phyloP scores from a whole-genome alignment of 1,284 basidiomycete species.

The Flammula alnicola region DNA sequence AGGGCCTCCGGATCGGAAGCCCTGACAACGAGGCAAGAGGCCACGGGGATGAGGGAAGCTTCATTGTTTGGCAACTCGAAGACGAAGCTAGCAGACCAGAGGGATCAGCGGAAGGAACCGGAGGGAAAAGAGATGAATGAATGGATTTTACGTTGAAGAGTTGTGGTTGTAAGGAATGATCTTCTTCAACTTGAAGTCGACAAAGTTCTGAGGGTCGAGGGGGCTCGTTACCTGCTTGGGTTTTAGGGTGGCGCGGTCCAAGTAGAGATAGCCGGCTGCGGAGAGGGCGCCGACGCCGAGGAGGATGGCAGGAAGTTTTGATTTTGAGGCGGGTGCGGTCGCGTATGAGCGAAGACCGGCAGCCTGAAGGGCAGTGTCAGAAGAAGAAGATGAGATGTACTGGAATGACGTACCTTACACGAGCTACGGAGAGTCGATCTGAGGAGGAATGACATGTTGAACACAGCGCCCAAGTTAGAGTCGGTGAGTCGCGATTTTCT shows the following conservation, averaged over 20 bases:
- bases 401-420: slow-evolving; percentile 38
- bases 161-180: slow-evolving; percentile 94
- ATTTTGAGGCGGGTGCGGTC: slow-evolving; percentile 47
- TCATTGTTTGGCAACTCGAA: slow-evolving; percentile 88
- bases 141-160: slow-evolving; percentile 70
- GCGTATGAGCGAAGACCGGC: slow-evolving; percentile 46
- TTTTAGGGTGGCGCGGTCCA: slow-evolving; percentile 35
- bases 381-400: slow-evolving; percentile 1
- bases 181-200: slow-evolving; percentile 83
- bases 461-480: slow-evolving; percentile 5
- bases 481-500: slow-evolving; percentile 11
- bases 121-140: slow-evolving; percentile 1
- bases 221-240: slow-evolving; percentile 62
- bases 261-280: slow-evolving; percentile 59
- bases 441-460: slow-evolving; percentile 52
- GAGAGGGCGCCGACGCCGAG: slow-evolving; percentile 54
- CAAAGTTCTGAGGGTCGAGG: slow-evolving; percentile 74
- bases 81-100: slow-evolving; percentile 58
- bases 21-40: slow-evolving; percentile 72
- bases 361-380: slow-evolving; percentile 4
- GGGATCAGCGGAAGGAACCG: slow-evolving; percentile 11
- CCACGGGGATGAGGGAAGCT: slow-evolving; percentile 77
- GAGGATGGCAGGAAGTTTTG: slow-evolving; percentile 51
- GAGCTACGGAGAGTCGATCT: slow-evolving; percentile 43
- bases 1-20: slow-evolving; percentile 62